Base-by-base conservation (phyloP, 2,329 filamentous ascomycete genomes). In the Botrytis aclada region DNA sequence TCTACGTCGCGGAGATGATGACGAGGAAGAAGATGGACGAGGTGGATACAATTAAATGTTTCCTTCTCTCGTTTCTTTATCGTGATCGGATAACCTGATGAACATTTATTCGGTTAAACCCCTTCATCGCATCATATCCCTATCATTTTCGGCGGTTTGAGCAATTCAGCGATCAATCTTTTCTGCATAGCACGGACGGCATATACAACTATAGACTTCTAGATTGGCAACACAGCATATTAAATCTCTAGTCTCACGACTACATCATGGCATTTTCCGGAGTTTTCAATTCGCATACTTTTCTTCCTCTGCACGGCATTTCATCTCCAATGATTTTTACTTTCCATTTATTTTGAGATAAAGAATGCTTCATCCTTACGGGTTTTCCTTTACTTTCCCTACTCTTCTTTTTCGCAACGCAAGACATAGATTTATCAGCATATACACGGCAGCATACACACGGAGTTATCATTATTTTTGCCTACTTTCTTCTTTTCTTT, bases 21-120 rank as follows among this genome's bases (percentile, higher is more conserved):
- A 80, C 64, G 78, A 80, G 32, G 78, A 79, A 65, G 78, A 80
- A 65, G 79, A 80, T 69, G 79, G 79, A 74, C 74, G 79, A 8
- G 79, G 79, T 39, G 79, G 79, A 32, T 78, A 78, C 73, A 78
- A 78, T 69, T 78, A 77, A 76, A 75, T 32, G 6, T 62, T 20
- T 6, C n/a, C 29, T 58, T 25, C 54, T 58, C 22, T 34, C 20
- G 63, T 69, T 37, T 29, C 51, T 41, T 32, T 39, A 61, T 61
- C 58, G 34, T 39, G 22, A 37, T 39, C 58, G 22, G 58, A 37
- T 61, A 61, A 61, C 34, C 32, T 25, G 18, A 60, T 37, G 16
- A 60, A 32, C 20, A 20, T 22, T 58, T 34, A 34, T 47, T 65
- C 63, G 63, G 63, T 65, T 65, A 65, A 65, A 65, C 63, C 63